Conservation (phyloP, 176 grass and related monocot species). For the barley (Hordeum vulgare) region MorexV3_pseudomolecules_assembly NC_058522.1:464542841-464543340, state of each 20-base stretch:
- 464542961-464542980: too few species aligned
- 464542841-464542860: not conserved
- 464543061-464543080: not conserved
- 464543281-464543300: not conserved
- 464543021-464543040: not conserved
- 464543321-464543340: slow-evolving; percentile 16
- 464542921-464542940: not conserved
- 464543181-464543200: too few species aligned
- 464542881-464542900: not conserved
- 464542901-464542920: not conserved
- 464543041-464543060: too few species aligned
- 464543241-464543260: not conserved
- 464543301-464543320: not conserved
- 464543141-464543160: not conserved
- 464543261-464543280: slow-evolving; percentile 1
- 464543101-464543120: not conserved
- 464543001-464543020: not conserved
- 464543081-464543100: not conserved
- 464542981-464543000: too few species aligned
- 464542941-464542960: not conserved
- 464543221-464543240: slow-evolving; percentile 3
- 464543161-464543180: too few species aligned
- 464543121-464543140: not conserved
- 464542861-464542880: not conserved
- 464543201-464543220: not conserved